Percentiles rank a stretch among this genome's conserved stretches.
Conservation (phyloP, 805 yeast species). For the Saturnispora serradocipensis region DNA sequence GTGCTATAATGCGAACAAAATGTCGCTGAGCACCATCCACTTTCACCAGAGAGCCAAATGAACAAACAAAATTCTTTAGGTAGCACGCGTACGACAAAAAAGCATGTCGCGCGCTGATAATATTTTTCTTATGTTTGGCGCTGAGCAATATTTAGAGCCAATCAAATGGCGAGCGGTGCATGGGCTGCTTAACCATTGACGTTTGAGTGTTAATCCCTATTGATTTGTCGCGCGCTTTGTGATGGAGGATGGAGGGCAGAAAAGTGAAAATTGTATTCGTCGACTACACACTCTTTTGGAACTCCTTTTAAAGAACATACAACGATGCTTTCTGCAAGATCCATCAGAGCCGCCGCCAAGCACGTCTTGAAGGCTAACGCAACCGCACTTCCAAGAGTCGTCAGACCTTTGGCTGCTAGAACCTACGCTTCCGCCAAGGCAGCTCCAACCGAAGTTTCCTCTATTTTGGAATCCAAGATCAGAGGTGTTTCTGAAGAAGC, state of each 20-base stretch:
- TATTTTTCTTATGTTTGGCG: not conserved
- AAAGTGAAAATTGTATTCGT: not conserved
- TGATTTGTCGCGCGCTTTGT: not conserved
- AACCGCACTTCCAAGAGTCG: slow-evolving; percentile 41
- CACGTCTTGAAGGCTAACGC: slow-evolving; percentile 53
- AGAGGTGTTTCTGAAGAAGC: slow-evolving; percentile 98
- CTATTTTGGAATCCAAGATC: slow-evolving; percentile 97
- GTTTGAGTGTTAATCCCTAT: not conserved
- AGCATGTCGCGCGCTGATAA: not conserved
- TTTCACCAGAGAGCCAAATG: too few species aligned
- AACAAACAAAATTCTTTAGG: too few species aligned
- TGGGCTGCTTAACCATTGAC: slow-evolving; percentile 7
- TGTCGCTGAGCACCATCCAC: too few species aligned
- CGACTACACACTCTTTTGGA: not conserved
- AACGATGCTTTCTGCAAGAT: slow-evolving; percentile 76
- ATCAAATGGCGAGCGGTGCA: slow-evolving; percentile 2
- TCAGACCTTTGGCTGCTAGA: slow-evolving; percentile 64
- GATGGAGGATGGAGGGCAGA: not conserved
- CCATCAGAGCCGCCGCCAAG: slow-evolving; percentile 80
- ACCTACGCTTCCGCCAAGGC: slow-evolving; percentile 95
- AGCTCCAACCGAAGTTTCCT: slow-evolving; percentile 98
- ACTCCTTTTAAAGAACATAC: not conserved
- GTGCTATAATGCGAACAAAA: too few species aligned
- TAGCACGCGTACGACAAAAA: not conserved
- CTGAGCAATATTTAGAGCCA: slow-evolving; percentile 1